Percentiles rank a stretch among this genome's conserved stretches.
Conservation (phyloP, 148 eudicot species). For the Rhododendron henanense region DNA sequence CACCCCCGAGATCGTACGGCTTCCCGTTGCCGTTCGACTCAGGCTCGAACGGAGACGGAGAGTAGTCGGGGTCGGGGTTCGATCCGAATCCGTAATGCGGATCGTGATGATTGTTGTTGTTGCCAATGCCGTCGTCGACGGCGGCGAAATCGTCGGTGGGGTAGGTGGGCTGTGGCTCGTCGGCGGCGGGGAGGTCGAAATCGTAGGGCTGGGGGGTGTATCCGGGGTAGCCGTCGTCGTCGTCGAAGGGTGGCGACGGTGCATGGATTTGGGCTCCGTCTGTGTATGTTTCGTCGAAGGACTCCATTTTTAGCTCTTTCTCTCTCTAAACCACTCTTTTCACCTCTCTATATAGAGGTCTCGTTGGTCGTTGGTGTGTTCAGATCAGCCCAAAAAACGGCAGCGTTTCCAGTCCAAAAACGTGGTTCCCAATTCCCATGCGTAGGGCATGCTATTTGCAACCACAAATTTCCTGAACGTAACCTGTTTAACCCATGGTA, state of each 20-base stretch:
- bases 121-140: slow-evolving; percentile 4
- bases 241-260: slow-evolving; percentile 24
- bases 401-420: neutral
- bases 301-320: slow-evolving; percentile 20
- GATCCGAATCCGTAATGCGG: slow-evolving; percentile 15
- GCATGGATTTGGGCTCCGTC: slow-evolving; percentile 19
- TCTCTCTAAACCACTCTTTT: neutral
- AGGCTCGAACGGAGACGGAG: slow-evolving; percentile 29
- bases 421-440: too few species aligned
- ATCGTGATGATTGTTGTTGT: neutral
- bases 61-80: slow-evolving; percentile 1
- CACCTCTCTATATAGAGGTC: neutral
- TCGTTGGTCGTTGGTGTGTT: neutral
- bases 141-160: neutral
- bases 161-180: neutral
- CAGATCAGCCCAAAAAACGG: neutral
- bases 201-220: slow-evolving; percentile 15
- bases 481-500: too few species aligned
- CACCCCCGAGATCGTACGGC: slow-evolving; percentile 30
- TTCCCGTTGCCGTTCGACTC: slow-evolving; percentile 14
- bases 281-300: slow-evolving; percentile 28
- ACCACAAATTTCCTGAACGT: too few species aligned
- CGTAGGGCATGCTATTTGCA: too few species aligned
- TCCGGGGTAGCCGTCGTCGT: slow-evolving; percentile 13
- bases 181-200: slow-evolving; percentile 19